Percentiles rank a stretch among this genome's conserved stretches.
Evolutionary conservation across 2,329 filamentous ascomycete genomes (phyloP).

Genomic region (Colletotrichum echinochloae): DNA sequence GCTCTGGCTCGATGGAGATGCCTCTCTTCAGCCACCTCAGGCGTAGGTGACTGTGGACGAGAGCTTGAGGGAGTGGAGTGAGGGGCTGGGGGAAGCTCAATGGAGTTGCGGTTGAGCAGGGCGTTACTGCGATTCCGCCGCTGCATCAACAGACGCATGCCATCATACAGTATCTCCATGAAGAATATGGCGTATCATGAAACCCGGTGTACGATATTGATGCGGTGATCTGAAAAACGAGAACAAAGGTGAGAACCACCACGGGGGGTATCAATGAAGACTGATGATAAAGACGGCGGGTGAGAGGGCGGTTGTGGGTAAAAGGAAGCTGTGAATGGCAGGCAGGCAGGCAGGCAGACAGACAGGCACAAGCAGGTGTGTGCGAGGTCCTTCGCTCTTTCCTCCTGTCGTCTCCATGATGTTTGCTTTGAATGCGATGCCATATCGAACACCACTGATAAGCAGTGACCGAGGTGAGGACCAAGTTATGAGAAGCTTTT

Average conservation of each 20-base stretch:
- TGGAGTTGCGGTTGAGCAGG: constrained; percentile 27
- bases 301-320: not conserved
- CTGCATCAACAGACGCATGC: constrained; percentile 33
- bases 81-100: constrained; percentile 30
- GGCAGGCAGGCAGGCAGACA: constrained; percentile 26
- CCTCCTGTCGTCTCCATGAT: not conserved
- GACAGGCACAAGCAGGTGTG: constrained; percentile 8
- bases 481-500: constrained; percentile 6
- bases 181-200: not conserved
- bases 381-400: constrained; percentile 12
- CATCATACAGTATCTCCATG: constrained; percentile 28
- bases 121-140: constrained; percentile 26
- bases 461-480: constrained; percentile 18
- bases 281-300: not conserved
- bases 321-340: not conserved
- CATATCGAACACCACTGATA: not conserved
- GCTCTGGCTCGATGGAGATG: constrained; percentile 33
- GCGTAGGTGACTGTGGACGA: constrained; percentile 23
- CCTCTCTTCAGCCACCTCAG: constrained; percentile 14
- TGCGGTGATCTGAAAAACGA: not conserved
- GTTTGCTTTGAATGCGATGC: constrained; percentile 1
- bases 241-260: not conserved
- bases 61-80: constrained; percentile 34
- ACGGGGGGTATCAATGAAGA: not conserved
- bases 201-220: not conserved